Evolutionary conservation across 1,139 yeast species (phyloP).

Genomic region (Saccharomyces hybrid): DNA sequence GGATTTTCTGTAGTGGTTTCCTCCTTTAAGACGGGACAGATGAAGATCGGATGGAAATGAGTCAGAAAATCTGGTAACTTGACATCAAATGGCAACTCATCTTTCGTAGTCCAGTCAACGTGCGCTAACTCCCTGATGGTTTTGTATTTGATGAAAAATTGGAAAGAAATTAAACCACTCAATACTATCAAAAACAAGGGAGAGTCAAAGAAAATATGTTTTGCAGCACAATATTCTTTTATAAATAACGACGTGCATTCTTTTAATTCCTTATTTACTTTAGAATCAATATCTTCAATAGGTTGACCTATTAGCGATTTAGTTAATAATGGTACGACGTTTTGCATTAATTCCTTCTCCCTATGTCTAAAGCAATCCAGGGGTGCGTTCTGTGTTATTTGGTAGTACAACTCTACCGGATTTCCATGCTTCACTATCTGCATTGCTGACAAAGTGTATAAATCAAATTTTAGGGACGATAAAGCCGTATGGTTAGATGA

Average conservation of each 20-base stretch:
- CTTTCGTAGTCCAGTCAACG: conserved; percentile 49
- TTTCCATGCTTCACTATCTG: conserved; percentile 17
- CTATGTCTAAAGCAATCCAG: conserved; percentile 7
- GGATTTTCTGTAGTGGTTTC: conserved; percentile 59
- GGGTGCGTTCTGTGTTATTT: conserved; percentile 9
- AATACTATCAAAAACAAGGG: conserved; percentile 60
- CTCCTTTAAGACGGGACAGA: conserved; percentile 86
- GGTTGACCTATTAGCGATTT: conserved; percentile 17
- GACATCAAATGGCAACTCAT: conserved; percentile 56
- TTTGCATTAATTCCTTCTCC: conserved; percentile 9
- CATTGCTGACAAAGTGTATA: conserved; percentile 22
- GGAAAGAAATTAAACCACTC: conserved; percentile 67
- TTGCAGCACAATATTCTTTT: conserved; percentile 56
- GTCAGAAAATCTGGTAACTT: conserved; percentile 44
- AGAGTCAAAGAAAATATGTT: conserved; percentile 62
- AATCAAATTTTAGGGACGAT: conserved; percentile 16
- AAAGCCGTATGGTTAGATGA: conserved; percentile 1
- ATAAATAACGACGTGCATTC: conserved; percentile 42
- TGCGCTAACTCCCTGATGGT: conserved; percentile 37
- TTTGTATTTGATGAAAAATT: conserved; percentile 60
- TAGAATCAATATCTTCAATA: conserved; percentile 13
- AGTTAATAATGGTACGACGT: conserved; percentile 22
- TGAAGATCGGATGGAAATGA: conserved; percentile 75
- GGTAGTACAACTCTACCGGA: conserved; percentile 17
- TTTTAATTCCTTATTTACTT: conserved; percentile 17